Evolutionary conservation across 345 rosid genomes (phyloP).

Genomic region (Salix exigua): DNA sequence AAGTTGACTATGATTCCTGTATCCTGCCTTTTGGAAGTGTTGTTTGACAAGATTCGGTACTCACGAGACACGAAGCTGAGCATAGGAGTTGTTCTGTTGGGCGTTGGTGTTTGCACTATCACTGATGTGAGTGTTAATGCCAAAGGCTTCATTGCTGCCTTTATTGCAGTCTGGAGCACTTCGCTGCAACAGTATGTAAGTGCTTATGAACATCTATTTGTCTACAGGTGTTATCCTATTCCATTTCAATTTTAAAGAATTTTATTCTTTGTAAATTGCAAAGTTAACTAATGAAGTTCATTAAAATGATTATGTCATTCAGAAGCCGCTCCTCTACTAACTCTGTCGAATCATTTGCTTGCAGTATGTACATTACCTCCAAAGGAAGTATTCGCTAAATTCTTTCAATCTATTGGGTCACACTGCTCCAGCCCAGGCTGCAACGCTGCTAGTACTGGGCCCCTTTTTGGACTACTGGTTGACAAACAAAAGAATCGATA

Average conservation of each 20-base stretch:
- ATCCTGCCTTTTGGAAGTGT: constrained; percentile 85
- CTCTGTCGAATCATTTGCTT: constrained; percentile 4
- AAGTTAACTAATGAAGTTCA: not conserved
- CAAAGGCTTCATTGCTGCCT: constrained; percentile 86
- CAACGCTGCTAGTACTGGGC: constrained; percentile 65
- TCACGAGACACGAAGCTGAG: constrained; percentile 98
- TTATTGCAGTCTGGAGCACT: constrained; percentile 94
- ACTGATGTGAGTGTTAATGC: constrained; percentile 95
- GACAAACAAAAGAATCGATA: constrained; percentile 66
- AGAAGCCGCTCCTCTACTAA: not conserved
- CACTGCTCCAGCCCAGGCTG: constrained; percentile 94
- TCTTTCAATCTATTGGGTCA: constrained; percentile 85
- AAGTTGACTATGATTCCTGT: constrained; percentile 98
- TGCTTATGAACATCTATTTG: not conserved
- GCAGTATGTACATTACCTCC: constrained; percentile 91
- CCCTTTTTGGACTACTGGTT: constrained; percentile 88
- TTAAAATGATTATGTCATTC: not conserved
- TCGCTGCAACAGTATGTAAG: constrained; percentile 89
- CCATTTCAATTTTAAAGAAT: not conserved
- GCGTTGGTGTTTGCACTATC: constrained; percentile 97
- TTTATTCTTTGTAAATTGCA: not conserved
- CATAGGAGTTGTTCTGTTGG: constrained; percentile 79
- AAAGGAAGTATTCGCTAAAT: constrained; percentile 72
- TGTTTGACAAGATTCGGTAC: constrained; percentile 87
- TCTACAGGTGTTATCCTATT: not conserved